These are phyloP conservation scores for Lentinus brumalis DNA, from an alignment of 768 basidiomycete genomes.

Conservation along the genomic window DNA sequence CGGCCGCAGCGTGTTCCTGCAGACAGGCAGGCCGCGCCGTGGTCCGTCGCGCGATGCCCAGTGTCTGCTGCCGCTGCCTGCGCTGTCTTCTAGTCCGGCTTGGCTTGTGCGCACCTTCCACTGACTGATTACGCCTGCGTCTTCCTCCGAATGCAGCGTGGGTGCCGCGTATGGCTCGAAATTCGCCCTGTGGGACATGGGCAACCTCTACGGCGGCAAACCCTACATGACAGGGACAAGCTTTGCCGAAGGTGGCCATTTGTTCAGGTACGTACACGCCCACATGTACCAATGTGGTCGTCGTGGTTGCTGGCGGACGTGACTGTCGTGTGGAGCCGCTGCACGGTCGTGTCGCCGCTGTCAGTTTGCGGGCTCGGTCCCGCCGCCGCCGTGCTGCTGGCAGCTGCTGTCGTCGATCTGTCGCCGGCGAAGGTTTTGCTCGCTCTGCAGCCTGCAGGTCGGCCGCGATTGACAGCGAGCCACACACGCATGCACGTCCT, in stretches of 20 bases:
- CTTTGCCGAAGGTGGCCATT: constrained; percentile 66
- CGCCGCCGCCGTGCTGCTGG: too few relatives aligned
- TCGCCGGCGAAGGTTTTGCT: not conserved
- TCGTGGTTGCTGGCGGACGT: too few relatives aligned
- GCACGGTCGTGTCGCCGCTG: too few relatives aligned
- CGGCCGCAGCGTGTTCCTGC: not conserved
- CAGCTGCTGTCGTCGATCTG: not conserved
- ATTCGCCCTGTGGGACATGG: constrained; percentile 78
- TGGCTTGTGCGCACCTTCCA: not conserved
- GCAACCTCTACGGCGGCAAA: constrained; percentile 71
- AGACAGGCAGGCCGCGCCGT: too few relatives aligned
- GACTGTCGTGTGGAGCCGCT: too few relatives aligned
- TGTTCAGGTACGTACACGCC: constrained; percentile 57
- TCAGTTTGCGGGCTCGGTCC: too few relatives aligned
- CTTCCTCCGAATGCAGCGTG: constrained; percentile 46
- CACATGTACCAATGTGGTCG: too few relatives aligned
- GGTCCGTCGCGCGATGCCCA: not conserved
- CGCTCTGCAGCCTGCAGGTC: too few relatives aligned
- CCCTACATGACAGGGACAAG: constrained; percentile 62
- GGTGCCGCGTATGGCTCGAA: constrained; percentile 74
- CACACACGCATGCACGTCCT: not conserved
- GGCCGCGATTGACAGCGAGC: too few relatives aligned
- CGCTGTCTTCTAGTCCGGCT: constrained; percentile 1
- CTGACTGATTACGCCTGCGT: not conserved
- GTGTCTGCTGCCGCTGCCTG: not conserved